A percentile compares a stretch with the other conserved stretches of the same genome.
Conservation (phyloP, 495 filamentous ascomycete genomes). For the Annulohypoxylon moriforme region DNA sequence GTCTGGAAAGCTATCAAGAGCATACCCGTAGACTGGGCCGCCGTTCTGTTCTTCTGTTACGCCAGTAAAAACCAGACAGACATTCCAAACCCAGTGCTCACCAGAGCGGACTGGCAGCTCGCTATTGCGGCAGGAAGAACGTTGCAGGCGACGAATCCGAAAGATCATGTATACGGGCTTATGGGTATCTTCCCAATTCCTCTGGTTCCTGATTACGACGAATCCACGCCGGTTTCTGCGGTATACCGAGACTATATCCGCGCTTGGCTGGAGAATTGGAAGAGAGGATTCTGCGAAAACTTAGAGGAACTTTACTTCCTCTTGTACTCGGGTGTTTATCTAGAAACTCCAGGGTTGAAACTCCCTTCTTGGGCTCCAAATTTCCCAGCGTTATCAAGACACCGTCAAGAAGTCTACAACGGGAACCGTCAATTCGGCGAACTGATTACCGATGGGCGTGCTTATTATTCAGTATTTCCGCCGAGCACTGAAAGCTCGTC, state of each 20-base stretch:
- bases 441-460: conserved; percentile 1
- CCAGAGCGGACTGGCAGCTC: background rate
- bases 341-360: background rate
- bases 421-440: background rate
- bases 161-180: conserved; percentile 7
- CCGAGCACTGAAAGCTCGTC: background rate
- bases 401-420: background rate
- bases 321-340: conserved; percentile 6
- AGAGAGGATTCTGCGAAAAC: background rate
- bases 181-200: conserved; percentile 3
- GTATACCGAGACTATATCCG: background rate
- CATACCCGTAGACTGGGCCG: background rate
- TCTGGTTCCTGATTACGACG: background rate
- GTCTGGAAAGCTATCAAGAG: conserved; percentile 13
- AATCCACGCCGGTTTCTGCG: background rate
- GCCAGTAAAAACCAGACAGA: background rate
- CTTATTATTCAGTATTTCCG: background rate
- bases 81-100: background rate
- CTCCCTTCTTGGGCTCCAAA: conserved; percentile 1
- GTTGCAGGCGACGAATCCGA: conserved; percentile 4
- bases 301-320: background rate
- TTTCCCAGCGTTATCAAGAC: background rate
- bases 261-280: background rate
- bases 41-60: background rate
- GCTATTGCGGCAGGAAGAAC: background rate